Evolutionary conservation across 225 moss, liverwort and hornwort species (phyloP).

Genomic region (Pseudisothecium myosuroides): DNA sequence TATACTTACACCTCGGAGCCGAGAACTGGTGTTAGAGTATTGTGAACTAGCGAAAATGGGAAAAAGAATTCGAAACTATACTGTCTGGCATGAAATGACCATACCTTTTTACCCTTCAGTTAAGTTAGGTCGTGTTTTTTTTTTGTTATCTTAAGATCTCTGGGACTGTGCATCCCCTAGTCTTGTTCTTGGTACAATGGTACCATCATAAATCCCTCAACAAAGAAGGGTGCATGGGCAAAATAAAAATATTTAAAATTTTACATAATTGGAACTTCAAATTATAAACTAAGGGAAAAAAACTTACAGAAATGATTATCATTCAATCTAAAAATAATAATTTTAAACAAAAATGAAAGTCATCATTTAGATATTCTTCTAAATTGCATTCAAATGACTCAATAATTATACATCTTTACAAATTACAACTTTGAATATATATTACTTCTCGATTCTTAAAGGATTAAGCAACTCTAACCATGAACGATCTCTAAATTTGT

Average conservation of each 20-base stretch:
- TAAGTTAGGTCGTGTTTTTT: too few relatives aligned
- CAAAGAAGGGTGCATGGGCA: too few relatives aligned
- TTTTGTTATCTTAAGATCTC: too few relatives aligned
- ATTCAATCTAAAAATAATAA: not conserved
- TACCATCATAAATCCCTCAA: too few relatives aligned
- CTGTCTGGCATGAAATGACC: too few relatives aligned
- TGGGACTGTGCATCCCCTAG: too few relatives aligned
- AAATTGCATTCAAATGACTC: not conserved
- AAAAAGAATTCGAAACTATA: not conserved
- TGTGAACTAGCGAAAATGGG: not conserved
- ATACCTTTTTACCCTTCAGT: too few relatives aligned
- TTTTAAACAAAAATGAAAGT: rapidly evolving
- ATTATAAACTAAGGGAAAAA: not conserved
- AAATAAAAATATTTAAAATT: not conserved
- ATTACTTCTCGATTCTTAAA: not conserved
- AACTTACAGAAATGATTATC: not conserved
- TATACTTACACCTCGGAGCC: not conserved
- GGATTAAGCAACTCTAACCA: not conserved
- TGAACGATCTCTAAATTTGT: not conserved
- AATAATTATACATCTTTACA: not conserved
- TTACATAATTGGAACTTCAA: not conserved
- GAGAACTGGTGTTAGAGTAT: not conserved
- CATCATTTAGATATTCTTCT: not conserved
- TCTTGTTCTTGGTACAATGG: too few relatives aligned
- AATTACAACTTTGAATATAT: rapidly evolving